These are phyloP conservation scores for Hymenoscyphus fructigenus DNA, from an alignment of 2,329 filamentous ascomycete species.

Conservation along the genomic window DNA sequence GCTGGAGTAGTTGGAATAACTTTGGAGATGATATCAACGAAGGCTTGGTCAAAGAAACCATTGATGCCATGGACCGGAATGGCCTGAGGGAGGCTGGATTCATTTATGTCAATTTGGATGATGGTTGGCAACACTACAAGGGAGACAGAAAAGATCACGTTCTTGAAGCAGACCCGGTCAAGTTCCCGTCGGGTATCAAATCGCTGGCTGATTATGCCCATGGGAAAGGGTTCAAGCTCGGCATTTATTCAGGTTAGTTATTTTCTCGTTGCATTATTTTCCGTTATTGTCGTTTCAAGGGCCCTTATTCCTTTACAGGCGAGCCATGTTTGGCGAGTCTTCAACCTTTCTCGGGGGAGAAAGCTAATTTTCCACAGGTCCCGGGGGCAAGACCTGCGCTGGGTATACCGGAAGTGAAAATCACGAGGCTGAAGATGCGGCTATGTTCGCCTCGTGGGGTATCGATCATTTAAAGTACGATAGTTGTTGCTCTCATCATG, in stretches of 20 bases:
- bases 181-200: slow-evolving; percentile 59
- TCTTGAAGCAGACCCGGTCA: slow-evolving; percentile 37
- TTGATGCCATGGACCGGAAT: slow-evolving; percentile 45
- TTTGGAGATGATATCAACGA: slow-evolving; percentile 51
- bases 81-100: slow-evolving; percentile 53
- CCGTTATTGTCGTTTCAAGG: too few relatives aligned
- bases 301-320: too few relatives aligned
- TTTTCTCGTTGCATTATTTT: too few relatives aligned
- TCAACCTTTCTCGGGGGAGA: too few relatives aligned
- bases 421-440: slow-evolving; percentile 57
- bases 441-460: slow-evolving; percentile 56
- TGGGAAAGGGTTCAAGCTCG: slow-evolving; percentile 56
- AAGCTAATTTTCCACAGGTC: slow-evolving; percentile 41
- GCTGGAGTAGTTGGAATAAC: slow-evolving; percentile 53
- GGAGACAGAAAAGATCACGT: slow-evolving; percentile 36
- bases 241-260: slow-evolving; percentile 49
- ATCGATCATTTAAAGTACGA: slow-evolving; percentile 61
- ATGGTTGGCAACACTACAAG: slow-evolving; percentile 54
- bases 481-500: slow-evolving; percentile 55
- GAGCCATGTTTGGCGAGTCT: too few relatives aligned
- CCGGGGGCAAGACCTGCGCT: slow-evolving; percentile 40
- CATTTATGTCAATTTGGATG: slow-evolving; percentile 56
- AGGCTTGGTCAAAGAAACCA: slow-evolving; percentile 44
- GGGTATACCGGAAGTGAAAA: slow-evolving; percentile 49
- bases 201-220: slow-evolving; percentile 55